Evolutionary conservation across 1,284 basidiomycete species (phyloP), one percentile per base, ranked within the genome.

Genomic region (Stereum hirsutum): DNA sequence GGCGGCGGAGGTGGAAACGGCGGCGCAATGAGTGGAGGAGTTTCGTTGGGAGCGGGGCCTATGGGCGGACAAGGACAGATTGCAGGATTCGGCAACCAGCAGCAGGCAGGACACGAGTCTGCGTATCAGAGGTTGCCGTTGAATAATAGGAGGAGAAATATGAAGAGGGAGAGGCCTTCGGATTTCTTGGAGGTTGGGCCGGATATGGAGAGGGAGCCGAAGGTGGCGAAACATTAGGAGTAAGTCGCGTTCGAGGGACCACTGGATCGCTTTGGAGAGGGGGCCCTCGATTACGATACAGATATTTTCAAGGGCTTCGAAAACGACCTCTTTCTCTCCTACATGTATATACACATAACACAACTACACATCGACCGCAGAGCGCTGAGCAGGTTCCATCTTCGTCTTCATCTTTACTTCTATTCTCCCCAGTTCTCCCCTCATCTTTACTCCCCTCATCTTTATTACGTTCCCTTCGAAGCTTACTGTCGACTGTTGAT

Each of bases 41-140:
- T n/a, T n/a, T n/a, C n/a, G n/a, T n/a, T n/a, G n/a, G n/a, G n/a
- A n/a, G n/a, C n/a, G n/a, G n/a, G n/a, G n/a, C n/a, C n/a, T n/a
- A n/a, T n/a, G n/a, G n/a, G n/a, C n/a, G n/a, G n/a, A 24, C 11
- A 38, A 26, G 10, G 36, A 11, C 36, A 19, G 10, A 17, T 38
- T 24, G 39, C 7, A 7, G 52, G 70, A 72, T 50, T 75, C 58
- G 53, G 69, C 41, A 76, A 72, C 48, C 79, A 82, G 54, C 81
- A 82, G 56, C 72, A 72, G 32, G 66, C 71, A 37, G 71, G 71
- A 5, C 75, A 77, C 55, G 86, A 89, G 49, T 87, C 85, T 11
- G 81, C 87, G n/a, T 89, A 89, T 58, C 86, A 90, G 58, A 70
- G 87, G 37, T 57, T 88, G 41, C 85, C 87, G 24, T 60, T 89